phyloP scores from a whole-genome alignment of 305 asterid genomes.

The Solanum hybrid region DNA sequence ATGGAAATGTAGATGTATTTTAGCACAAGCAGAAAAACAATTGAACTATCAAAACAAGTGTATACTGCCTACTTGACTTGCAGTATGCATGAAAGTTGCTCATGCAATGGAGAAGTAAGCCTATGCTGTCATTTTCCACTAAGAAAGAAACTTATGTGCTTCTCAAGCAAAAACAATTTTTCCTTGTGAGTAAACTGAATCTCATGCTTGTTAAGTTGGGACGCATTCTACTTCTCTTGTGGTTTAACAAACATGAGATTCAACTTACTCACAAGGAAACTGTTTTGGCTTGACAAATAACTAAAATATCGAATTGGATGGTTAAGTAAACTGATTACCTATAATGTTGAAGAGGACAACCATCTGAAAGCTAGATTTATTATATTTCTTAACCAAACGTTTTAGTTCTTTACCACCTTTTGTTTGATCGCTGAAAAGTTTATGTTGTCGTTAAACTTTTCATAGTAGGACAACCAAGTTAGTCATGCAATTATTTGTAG shows the following conservation, averaged over 20 bases:
- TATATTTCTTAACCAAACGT: not conserved
- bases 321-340: not conserved
- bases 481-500: not conserved
- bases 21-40: not conserved
- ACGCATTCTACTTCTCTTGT: not conserved
- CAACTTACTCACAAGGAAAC: constrained; percentile 23
- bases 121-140: constrained; percentile 59
- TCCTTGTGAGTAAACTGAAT: constrained; percentile 47
- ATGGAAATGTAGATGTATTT: not conserved
- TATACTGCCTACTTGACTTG: not conserved
- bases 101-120: constrained; percentile 55
- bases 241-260: constrained; percentile 6
- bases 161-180: constrained; percentile 48
- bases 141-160: constrained; percentile 42
- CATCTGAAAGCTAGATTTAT: not conserved
- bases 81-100: constrained; percentile 36
- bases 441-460: not conserved
- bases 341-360: not conserved
- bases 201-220: constrained; percentile 39
- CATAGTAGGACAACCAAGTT: not conserved
- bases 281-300: not conserved
- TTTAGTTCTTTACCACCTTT: not conserved
- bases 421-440: not conserved
- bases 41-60: not conserved
- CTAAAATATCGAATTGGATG: not conserved